These are phyloP conservation scores for Trichocladium antarcticum DNA, from an alignment of 495 filamentous ascomycete genomes.

Conservation along the genomic window DNA sequence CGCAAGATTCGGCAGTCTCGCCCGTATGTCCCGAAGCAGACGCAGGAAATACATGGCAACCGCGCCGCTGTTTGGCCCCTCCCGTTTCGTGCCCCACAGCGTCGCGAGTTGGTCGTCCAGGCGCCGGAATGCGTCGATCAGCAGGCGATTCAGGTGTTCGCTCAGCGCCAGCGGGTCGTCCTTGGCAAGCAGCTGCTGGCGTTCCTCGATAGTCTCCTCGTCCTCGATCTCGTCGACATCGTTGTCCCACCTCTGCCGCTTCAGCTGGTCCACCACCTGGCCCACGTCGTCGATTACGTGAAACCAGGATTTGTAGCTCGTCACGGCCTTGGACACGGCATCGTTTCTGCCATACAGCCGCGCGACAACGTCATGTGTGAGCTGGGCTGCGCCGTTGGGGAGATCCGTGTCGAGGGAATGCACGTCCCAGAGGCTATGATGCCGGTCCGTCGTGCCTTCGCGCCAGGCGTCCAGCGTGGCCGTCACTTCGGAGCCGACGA, in stretches of 20 bases:
- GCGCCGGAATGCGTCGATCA: conserved; percentile 46
- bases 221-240: conserved; percentile 66
- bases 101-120: conserved; percentile 46
- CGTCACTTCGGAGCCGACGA: conserved; percentile 48
- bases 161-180: conserved; percentile 61
- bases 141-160: conserved; percentile 46
- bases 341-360: conserved; percentile 54
- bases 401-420: conserved; percentile 38
- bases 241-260: conserved; percentile 61
- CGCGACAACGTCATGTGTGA: conserved; percentile 36
- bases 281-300: conserved; percentile 49
- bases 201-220: conserved; percentile 56
- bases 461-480: conserved; percentile 44
- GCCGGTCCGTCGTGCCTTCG: conserved; percentile 33
- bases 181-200: conserved; percentile 52
- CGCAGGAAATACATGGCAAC: conserved; percentile 65
- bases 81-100: conserved; percentile 36
- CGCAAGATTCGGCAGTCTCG: conserved; percentile 46
- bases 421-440: conserved; percentile 51
- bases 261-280: conserved; percentile 53
- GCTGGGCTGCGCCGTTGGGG: conserved; percentile 32
- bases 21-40: conserved; percentile 61
- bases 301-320: conserved; percentile 58
- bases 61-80: conserved; percentile 35
- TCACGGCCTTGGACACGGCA: conserved; percentile 47